Percentiles rank a stretch among this genome's conserved stretches.
phyloP scores from a whole-genome alignment of 2,329 filamentous ascomycete genomes.

The Aschersonia sp. region DNA sequence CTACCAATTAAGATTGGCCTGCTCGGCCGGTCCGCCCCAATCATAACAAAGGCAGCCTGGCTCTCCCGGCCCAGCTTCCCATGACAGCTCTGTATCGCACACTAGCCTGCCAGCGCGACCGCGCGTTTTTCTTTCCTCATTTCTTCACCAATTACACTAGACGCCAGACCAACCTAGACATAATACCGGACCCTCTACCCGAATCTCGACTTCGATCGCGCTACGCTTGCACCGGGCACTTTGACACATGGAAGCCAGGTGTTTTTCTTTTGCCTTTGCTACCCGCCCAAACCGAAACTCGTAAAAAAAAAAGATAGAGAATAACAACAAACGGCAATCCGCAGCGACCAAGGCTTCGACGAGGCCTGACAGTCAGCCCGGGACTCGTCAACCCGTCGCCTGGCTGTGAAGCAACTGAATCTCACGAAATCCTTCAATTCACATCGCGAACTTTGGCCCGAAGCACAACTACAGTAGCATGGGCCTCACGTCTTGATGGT shows the following conservation, averaged over 20 bases:
- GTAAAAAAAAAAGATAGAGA: too few relatives aligned
- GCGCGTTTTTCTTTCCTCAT: conserved; percentile 3
- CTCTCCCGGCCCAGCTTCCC: neutral
- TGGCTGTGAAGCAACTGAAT: too few relatives aligned
- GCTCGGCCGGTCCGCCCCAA: neutral
- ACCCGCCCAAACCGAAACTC: too few relatives aligned
- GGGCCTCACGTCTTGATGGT: conserved; percentile 5
- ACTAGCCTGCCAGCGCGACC: conserved; percentile 7
- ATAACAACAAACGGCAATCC: too few relatives aligned
- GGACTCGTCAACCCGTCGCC: too few relatives aligned
- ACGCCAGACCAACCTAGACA: neutral
- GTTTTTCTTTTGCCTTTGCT: too few relatives aligned
- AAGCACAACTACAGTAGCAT: conserved; percentile 5
- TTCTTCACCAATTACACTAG: neutral
- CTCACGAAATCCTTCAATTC: neutral
- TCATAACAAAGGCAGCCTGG: neutral
- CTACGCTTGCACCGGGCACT: too few relatives aligned
- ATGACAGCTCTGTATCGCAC: too few relatives aligned
- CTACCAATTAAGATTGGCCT: neutral
- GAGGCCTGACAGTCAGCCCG: too few relatives aligned
- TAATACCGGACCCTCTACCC: neutral
- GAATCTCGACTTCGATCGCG: neutral
- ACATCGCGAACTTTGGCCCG: neutral
- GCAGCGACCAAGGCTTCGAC: too few relatives aligned
- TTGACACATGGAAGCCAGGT: too few relatives aligned